Evolutionary conservation across 495 filamentous ascomycete genomes (phyloP).

Genomic region (Ramalina peruviana): DNA sequence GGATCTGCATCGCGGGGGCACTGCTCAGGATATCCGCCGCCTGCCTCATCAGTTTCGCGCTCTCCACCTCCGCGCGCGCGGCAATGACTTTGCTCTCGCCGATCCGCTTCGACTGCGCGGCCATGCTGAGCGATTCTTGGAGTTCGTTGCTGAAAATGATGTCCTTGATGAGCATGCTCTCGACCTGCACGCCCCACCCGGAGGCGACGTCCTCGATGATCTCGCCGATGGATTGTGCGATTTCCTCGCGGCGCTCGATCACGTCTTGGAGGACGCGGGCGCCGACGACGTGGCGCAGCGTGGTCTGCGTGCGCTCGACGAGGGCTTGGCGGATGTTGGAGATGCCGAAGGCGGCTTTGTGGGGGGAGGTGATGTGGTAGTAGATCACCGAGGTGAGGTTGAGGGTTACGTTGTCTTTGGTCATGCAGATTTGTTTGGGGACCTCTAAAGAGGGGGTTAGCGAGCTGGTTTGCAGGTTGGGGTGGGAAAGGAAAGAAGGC

Average conservation of each 20-base stretch:
- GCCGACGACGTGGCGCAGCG: slow-evolving; percentile 91
- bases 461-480: too few species aligned
- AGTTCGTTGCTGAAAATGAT: slow-evolving; percentile 95
- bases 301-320: slow-evolving; percentile 95
- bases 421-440: slow-evolving; percentile 95
- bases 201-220: slow-evolving; percentile 93
- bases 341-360: slow-evolving; percentile 97
- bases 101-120: slow-evolving; percentile 97
- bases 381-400: slow-evolving; percentile 96
- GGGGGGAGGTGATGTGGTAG: slow-evolving; percentile 90
- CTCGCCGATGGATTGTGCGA: slow-evolving; percentile 84
- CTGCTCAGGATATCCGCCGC: slow-evolving; percentile 89
- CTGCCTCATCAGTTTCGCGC: slow-evolving; percentile 93
- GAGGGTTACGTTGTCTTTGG: slow-evolving; percentile 94
- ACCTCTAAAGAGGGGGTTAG: too few species aligned
- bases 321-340: slow-evolving; percentile 87
- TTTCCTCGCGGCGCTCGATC: slow-evolving; percentile 95
- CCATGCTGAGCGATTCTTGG: slow-evolving; percentile 97
- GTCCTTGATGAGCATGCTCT: slow-evolving; percentile 99
- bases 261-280: slow-evolving; percentile 95
- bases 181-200: slow-evolving; percentile 92
- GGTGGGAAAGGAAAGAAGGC: neutral
- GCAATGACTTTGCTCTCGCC: slow-evolving; percentile 97
- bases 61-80: slow-evolving; percentile 91
- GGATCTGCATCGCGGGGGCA: slow-evolving; percentile 97